A percentile compares a stretch with the other conserved stretches of the same genome.
These are phyloP conservation scores for Diaporthe humulicola DNA, from an alignment of 2,329 filamentous ascomycete genomes.

Conservation along the genomic window DNA sequence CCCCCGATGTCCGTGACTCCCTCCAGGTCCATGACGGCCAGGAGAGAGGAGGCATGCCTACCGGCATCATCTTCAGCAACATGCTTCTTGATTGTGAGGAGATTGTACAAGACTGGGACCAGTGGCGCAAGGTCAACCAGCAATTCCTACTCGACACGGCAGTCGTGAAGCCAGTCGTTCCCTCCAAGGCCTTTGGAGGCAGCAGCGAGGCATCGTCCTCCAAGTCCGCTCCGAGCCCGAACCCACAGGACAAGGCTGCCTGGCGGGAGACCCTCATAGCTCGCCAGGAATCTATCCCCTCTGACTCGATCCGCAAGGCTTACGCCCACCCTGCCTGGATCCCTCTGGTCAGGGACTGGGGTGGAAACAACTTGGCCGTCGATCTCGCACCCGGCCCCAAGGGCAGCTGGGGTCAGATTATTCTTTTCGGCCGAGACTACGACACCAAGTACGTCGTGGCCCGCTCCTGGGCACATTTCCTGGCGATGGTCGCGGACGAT, in stretches of 20 bases:
- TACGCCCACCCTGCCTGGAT: constrained; percentile 98
- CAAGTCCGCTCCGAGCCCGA: constrained; percentile 65
- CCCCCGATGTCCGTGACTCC: constrained; percentile 93
- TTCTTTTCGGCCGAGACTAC: constrained; percentile 96
- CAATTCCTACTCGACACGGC: constrained; percentile 80
- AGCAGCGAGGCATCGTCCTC: constrained; percentile 78
- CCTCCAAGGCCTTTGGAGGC: constrained; percentile 80
- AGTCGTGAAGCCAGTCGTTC: constrained; percentile 71
- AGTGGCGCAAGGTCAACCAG: constrained; percentile 94
- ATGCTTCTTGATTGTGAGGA: constrained; percentile 99
- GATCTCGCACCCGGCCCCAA: constrained; percentile 91
- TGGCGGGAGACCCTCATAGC: constrained; percentile 90
- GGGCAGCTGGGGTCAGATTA: constrained; percentile 96
- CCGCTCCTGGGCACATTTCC: constrained; percentile 89
- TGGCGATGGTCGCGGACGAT: constrained; percentile 91
- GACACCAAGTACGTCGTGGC: constrained; percentile 98
- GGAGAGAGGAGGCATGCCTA: constrained; percentile 90
- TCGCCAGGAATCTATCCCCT: constrained; percentile 89
- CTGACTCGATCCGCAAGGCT: constrained; percentile 88
- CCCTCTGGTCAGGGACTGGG: constrained; percentile 95
- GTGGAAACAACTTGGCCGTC: constrained; percentile 95
- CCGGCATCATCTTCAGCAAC: constrained; percentile 90
- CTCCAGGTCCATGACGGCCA: constrained; percentile 95
- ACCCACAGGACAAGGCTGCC: constrained; percentile 68
- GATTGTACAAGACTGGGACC: constrained; percentile 97